Evolutionary conservation across 108 stramenopile species (phyloP).

Genomic region (Aurantiochytrium sp.): DNA sequence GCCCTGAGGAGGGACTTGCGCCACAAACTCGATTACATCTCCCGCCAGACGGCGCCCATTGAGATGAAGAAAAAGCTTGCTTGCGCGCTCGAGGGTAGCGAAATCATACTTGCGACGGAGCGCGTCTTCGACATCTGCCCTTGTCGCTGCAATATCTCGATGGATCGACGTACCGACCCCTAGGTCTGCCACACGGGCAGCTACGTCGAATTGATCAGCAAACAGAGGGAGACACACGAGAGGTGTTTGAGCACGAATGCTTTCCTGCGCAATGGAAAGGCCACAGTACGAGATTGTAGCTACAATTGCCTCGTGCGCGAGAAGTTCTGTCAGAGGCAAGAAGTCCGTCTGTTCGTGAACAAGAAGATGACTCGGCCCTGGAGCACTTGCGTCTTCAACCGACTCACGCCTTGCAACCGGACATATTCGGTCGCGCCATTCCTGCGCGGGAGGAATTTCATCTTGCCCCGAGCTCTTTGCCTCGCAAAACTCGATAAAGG

Average conservation of each 20-base stretch:
- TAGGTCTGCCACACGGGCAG: neutral
- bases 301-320: neutral
- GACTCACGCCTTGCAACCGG: no score
- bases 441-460: no score
- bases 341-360: neutral
- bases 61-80: neutral
- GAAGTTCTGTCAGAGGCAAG: neutral
- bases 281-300: neutral
- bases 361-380: neutral
- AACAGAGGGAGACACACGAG: neutral
- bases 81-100: neutral
- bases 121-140: neutral
- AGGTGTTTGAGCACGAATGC: neutral
- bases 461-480: no score
- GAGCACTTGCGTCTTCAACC: neutral
- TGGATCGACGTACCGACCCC: neutral
- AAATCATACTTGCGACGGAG: neutral
- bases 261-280: neutral
- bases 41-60: neutral
- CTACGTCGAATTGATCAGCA: constrained; percentile 3
- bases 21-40: neutral
- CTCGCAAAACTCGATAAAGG: neutral
- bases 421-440: no score
- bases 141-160: neutral
- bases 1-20: neutral